Evolutionary conservation across 495 filamentous ascomycete genomes (phyloP), one percentile per base, ranked within the genome.

Genomic region (Daldinia vernicosa): DNA sequence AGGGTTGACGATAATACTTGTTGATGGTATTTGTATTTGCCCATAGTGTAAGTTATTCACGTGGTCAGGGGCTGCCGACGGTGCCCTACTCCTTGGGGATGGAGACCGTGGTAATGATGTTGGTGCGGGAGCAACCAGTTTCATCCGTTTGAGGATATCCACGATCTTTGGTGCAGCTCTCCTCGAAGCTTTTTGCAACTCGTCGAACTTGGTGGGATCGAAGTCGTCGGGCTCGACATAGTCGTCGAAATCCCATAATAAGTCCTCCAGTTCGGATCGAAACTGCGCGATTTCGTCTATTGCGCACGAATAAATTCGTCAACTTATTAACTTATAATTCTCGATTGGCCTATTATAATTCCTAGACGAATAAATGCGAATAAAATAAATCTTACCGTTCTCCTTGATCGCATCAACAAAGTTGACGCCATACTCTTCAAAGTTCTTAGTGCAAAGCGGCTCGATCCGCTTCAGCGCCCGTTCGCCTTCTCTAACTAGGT

Each of bases 191-290:
- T 74, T 75, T 65, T 82, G 80, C 30, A 83, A 71, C 40, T 74
- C 76, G 30, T 75, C 66, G 51, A 76, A 82, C 39, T 80, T 79
- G 63, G 70, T 71, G n/a, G 72, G 53, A 52, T 81, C 78, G 66
- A 82, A 83, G 4, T 78, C 75, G 45, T 77, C 77, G 15, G 72
- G 72, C 55, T 82, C 78, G 67, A 80, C 70, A 68, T 73, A 79
- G 37, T 83, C 81, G 63, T 83, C 81, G 56, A 83, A 78, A 60
- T 80, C 81, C 79, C 81, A 83, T 9, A 81, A 54, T 24, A 81
- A 52, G 24, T 81, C 78, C 60, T 77, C 76, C 28, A 83, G 70
- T 51, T 81, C 74, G 35, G 75, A 74, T 47, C 81, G 74, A 61
- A 77, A 79, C 53, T 74, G 66, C 30, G 81, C 79, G 58, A 83